Base-by-base conservation (phyloP, 2,329 filamentous ascomycete genomes). In the Emericellopsis cladophorae region DNA sequence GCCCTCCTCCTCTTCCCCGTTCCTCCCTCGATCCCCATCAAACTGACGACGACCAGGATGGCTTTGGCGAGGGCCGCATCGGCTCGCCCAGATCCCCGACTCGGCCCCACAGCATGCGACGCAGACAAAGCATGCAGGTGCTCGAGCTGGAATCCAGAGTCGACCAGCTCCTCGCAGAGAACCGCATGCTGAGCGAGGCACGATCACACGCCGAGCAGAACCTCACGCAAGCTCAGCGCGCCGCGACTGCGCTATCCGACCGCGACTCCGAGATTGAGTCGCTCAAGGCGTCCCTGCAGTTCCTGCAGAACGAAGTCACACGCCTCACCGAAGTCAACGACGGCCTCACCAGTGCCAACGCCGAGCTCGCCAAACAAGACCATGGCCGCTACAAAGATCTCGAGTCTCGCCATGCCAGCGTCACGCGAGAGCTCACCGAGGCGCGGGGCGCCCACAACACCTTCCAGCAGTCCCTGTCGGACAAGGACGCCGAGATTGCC, bases 101-200 rank as follows among this genome's bases (percentile, higher is more conserved):
- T 51, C 81, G 90, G 62, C 89, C 92, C 53, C 87, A 89, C 56
- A 95, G 88, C 69, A 84, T 98, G 76, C 89, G 90, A 53, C 89
- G 90, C 58, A 85, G 90, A 57, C 92, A 95, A 64, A 96, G 90
- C 72, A 90, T 96, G 81, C 90, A 96, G 65, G 79, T 90, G 41
- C 79, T 96, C 45, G 90, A 98, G 54, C 79, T 98, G 56, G 88
- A 96, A 67, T 72, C 76, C 45, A 79, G 76, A 54, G 74, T 98
- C 52, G 87, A 95, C 51, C 82, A 90, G 60, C 71, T 98, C 48
- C 69, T 83, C 33, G 79, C 81, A 18, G 90, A 98, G 59, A 96
- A 96, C 56, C 79, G 81, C 42, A 67, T 78, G 46, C 77, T 98
- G 23, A 72, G 77, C 50, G 81, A 89, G 38, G 81, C 84, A 36